These are phyloP conservation scores for Fusarium vanettenii DNA, from an alignment of 2,329 filamentous ascomycete species.

Conservation along the genomic window DNA sequence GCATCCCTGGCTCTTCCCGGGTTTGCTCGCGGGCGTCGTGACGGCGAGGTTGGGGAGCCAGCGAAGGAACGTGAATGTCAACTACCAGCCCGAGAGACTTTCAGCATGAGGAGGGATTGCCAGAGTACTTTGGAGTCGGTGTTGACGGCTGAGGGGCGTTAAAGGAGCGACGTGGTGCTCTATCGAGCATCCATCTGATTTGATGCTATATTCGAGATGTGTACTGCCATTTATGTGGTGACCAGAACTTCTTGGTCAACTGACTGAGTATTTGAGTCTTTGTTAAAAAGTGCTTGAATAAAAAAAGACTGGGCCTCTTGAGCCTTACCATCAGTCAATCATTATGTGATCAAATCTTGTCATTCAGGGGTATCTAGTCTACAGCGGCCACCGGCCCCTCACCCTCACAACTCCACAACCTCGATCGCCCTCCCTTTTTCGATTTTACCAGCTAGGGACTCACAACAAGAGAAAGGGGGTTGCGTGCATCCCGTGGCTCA, in stretches of 20 bases:
- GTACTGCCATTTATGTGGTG: not conserved
- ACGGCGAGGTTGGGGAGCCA: slow-evolving; percentile 77
- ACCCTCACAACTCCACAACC: slow-evolving; percentile 21
- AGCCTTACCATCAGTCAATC: not conserved
- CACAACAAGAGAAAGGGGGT: slow-evolving; percentile 1
- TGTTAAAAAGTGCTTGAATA: not conserved
- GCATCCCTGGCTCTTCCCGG: slow-evolving; percentile 91
- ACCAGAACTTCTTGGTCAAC: not conserved
- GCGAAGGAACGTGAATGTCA: slow-evolving; percentile 42
- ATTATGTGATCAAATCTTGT: slow-evolving; percentile 35
- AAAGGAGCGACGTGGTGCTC: not conserved
- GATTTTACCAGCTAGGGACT: slow-evolving; percentile 15
- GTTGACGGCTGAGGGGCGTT: slow-evolving; percentile 15
- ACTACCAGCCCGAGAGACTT: slow-evolving; percentile 41
- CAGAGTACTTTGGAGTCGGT: not conserved
- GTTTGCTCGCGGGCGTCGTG: slow-evolving; percentile 81
- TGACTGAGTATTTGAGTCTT: not conserved
- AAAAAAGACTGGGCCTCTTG: not conserved
- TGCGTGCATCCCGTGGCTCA: not conserved
- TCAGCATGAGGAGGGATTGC: slow-evolving; percentile 22
- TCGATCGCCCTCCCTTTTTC: slow-evolving; percentile 7
- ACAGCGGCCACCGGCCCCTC: slow-evolving; percentile 43
- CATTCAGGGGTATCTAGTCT: slow-evolving; percentile 58
- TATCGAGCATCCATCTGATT: not conserved
- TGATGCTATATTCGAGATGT: not conserved